A percentile compares a stretch with the other conserved stretches of the same genome.
Conservation (phyloP, 257 asterid species). For the Gentiana macrophylla region DNA sequence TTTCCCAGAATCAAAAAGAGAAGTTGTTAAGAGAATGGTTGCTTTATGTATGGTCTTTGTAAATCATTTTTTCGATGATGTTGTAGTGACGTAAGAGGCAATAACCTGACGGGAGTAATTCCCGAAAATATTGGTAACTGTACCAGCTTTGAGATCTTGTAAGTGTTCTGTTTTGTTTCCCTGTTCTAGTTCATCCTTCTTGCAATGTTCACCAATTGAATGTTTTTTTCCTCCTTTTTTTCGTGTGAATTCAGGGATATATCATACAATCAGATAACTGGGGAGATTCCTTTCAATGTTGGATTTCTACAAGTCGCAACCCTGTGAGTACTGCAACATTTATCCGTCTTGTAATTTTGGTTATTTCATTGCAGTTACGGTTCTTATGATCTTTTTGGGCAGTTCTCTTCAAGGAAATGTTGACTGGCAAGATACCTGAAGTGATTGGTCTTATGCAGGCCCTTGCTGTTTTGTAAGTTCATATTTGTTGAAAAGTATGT, state of each 20-base stretch:
- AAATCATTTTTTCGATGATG: neutral
- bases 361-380: neutral
- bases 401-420: constrained; percentile 94
- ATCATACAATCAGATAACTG: constrained; percentile 81
- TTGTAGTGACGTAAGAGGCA: constrained; percentile 82
- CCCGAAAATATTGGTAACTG: constrained; percentile 95
- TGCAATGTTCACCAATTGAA: neutral
- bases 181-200: neutral
- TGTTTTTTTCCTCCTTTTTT: neutral
- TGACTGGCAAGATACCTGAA: constrained; percentile 86
- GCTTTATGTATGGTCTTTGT: neutral
- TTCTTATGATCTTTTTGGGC: constrained; percentile 7
- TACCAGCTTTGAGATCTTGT: constrained; percentile 94
- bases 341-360: neutral
- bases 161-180: constrained; percentile 16
- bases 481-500: neutral
- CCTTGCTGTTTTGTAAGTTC: constrained; percentile 89
- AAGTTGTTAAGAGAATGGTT: neutral
- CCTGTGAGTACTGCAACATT: constrained; percentile 36
- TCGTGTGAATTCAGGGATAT: constrained; percentile 49
- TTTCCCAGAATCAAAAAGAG: too few species aligned
- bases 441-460: constrained; percentile 99
- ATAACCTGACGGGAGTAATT: constrained; percentile 73
- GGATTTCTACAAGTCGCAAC: constrained; percentile 99
- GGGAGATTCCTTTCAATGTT: constrained; percentile 91